Evolutionary conservation across 495 filamentous ascomycete species (phyloP), one percentile per base, ranked within the genome.

Genomic region (Clavariopsis aquatica): DNA sequence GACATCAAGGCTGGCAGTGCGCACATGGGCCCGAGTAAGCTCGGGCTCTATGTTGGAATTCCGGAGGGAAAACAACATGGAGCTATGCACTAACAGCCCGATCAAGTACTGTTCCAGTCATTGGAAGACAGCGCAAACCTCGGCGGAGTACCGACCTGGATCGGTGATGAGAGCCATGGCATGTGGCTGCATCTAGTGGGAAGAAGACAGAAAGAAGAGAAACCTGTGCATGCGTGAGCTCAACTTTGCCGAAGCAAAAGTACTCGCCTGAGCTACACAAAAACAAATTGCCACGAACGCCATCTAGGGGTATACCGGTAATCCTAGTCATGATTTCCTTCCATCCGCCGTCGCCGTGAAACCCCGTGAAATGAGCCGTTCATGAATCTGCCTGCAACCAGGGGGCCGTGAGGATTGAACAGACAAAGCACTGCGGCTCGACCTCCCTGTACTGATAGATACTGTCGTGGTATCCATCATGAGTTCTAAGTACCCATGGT

Each of bases 241-340:
- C n/a, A 51, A n/a, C 1, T 15, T 49, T 22, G 23, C 20, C 26
- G 23, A 60, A 49, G 57, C 43, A 56, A 34, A 15, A 7, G 27
- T 2, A 43, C 41, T 20, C 26, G 57, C 57, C 57, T n/a, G 45
- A 60, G 23, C 43, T 22, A 49, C 43, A 28, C 22, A 60, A 31
- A 49, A 60, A 60, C 36, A 49, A 8, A 2, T 12, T 12, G 57
- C 57, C 57, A 10, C 57, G 27, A 55, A 57, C 51, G 47, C 60
- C 38, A 22, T 29, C 20, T 47, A 58, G 13, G 55, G 55, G 55
- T 58, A 58, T 58, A 58, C 22, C 55, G 23, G 23, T 46, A 47
- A 26, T 24, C 22, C 17, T 4, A 22, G 22, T 19, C 29, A 31
- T 27, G 2, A 22, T 29, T 19, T 29, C 51, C 51, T 28, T 27